phyloP scores from a whole-genome alignment of 148 eudicot species.

The Polygonum maritimum region DNA sequence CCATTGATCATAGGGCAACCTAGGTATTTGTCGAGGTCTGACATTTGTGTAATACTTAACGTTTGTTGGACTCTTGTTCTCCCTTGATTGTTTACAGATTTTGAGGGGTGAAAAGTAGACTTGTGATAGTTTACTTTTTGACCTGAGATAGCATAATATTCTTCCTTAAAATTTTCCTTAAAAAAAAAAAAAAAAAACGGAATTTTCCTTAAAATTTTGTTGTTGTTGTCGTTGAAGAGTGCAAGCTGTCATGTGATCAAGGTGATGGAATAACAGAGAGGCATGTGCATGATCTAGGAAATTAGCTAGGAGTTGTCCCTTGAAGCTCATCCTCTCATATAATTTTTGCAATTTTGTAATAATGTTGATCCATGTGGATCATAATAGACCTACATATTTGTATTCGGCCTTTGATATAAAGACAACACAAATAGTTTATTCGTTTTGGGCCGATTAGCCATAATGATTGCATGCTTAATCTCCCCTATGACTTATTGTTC shows the following conservation, averaged over 20 bases:
- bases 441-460: background rate
- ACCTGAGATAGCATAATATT: too few species aligned
- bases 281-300: slow-evolving; percentile 3
- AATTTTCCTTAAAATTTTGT: background rate
- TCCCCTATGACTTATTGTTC: background rate
- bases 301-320: slow-evolving; percentile 4
- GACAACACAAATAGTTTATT: background rate
- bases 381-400: background rate
- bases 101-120: too few species aligned
- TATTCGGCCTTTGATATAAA: background rate
- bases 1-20: too few species aligned
- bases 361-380: slow-evolving; percentile 8
- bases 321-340: background rate
- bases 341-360: background rate
- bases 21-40: too few species aligned
- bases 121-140: too few species aligned
- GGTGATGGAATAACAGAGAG: slow-evolving; percentile 7
- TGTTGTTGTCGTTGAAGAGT: background rate
- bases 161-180: too few species aligned
- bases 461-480: slow-evolving; percentile 8
- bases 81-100: too few species aligned
- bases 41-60: too few species aligned
- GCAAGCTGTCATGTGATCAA: slow-evolving; percentile 6
- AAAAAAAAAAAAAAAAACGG: too few species aligned
- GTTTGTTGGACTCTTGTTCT: too few species aligned